Percentiles rank a stretch among this genome's conserved stretches.
Evolutionary conservation across 768 basidiomycete genomes (phyloP).

Genomic region (Cystobasidium tubakii): DNA sequence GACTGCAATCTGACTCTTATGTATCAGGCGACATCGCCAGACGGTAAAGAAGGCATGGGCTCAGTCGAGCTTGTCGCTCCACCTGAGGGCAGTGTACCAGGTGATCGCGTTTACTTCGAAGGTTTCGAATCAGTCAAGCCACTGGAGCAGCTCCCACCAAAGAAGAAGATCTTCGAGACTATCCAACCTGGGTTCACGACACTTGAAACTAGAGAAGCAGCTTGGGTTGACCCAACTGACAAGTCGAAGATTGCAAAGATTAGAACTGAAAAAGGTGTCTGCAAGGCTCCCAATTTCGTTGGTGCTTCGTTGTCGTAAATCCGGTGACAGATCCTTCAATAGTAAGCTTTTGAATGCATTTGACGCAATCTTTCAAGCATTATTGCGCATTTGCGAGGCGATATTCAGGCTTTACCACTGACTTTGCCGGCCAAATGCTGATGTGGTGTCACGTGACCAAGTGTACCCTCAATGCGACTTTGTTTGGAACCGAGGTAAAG

Average conservation of each 20-base stretch:
- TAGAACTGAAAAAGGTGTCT: constrained; percentile 75
- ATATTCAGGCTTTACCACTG: too few species aligned
- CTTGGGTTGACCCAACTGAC: constrained; percentile 73
- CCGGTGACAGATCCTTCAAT: too few species aligned
- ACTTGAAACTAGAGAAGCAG: constrained; percentile 76
- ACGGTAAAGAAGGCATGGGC: constrained; percentile 64
- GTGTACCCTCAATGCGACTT: too few species aligned
- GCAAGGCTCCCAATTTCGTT: constrained; percentile 69
- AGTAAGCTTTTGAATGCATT: too few species aligned
- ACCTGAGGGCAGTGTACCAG: constrained; percentile 75
- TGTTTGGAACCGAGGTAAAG: too few species aligned
- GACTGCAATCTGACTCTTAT: not conserved
- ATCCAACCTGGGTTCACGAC: constrained; percentile 81
- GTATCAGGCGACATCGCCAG: constrained; percentile 65
- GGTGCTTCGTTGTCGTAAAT: constrained; percentile 85
- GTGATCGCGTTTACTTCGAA: constrained; percentile 92
- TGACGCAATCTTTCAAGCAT: too few species aligned
- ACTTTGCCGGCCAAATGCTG: too few species aligned
- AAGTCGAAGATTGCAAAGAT: constrained; percentile 76
- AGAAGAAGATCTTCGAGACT: constrained; percentile 98
- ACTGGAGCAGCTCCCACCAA: constrained; percentile 75
- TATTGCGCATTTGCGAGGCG: too few species aligned
- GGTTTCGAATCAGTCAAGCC: constrained; percentile 73
- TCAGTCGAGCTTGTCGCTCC: constrained; percentile 88
- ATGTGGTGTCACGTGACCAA: too few species aligned